Evolutionary conservation across 2,329 filamentous ascomycete genomes (phyloP).

Genomic region (Colletotrichum brevisporum): DNA sequence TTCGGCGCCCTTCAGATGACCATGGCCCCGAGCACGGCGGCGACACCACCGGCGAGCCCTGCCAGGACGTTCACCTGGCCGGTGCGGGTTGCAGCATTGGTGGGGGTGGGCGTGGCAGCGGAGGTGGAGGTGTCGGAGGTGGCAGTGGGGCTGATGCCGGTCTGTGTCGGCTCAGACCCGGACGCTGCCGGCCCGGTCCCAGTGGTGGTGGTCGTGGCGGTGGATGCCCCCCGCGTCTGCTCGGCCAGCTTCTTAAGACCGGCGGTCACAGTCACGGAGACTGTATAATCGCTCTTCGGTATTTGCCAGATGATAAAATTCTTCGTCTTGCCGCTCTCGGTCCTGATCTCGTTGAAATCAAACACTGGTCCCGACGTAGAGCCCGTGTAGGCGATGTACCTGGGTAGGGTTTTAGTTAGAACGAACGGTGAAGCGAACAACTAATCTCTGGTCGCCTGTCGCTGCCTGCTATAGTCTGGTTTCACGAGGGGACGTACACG

Average conservation of each 20-base stretch:
- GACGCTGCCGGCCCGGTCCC: constrained; percentile 22
- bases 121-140: constrained; percentile 15
- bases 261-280: constrained; percentile 54
- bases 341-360: neutral
- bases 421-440: neutral
- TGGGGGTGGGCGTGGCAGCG: constrained; percentile 44
- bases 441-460: neutral
- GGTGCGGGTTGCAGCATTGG: constrained; percentile 49
- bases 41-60: constrained; percentile 48
- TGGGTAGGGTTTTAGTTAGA: neutral
- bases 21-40: constrained; percentile 52
- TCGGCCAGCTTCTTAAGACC: constrained; percentile 53
- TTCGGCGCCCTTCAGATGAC: constrained; percentile 46
- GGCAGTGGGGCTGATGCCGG: neutral
- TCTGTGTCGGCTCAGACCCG: constrained; percentile 22
- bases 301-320: neutral
- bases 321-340: constrained; percentile 6
- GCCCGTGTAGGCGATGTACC: constrained; percentile 18
- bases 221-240: constrained; percentile 22
- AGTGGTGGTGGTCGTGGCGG: constrained; percentile 22
- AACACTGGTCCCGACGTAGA: constrained; percentile 4
- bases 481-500: neutral
- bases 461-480: no score
- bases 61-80: constrained; percentile 53
- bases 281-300: constrained; percentile 30